Evolutionary conservation across 345 rosid genomes (phyloP), one percentile per base, ranked within the genome.

Genomic region (Mercurialis annua): DNA sequence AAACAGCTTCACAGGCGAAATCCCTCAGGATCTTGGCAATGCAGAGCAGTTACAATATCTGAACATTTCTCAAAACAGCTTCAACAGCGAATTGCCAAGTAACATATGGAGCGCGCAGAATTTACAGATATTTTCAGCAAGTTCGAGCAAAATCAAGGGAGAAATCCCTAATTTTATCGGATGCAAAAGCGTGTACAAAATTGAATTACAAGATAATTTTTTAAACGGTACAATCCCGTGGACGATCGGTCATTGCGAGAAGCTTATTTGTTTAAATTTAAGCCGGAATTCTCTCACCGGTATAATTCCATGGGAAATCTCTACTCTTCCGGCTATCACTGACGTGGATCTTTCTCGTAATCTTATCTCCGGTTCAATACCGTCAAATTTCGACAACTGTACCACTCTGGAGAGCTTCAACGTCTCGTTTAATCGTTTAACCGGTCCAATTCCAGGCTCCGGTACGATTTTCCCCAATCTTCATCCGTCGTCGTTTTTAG

Each of bases 221-320:
- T 76, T 95, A 9, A 87, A 81, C 73, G 92, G 94, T 3, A 84
- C 77, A 52, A 87, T 95, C 51, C 99, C 99, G 1, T 79, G 85
- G 90, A 89, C 87, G 58, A 83, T 95, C 21, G 85, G 84, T 44
- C 98, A 85, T 50, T 95, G 99, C 51, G 88, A 76, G 79, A 95
- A 85, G 93, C 98, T 92, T 18, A 66, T 88, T 60, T 40, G 40
- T 18, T 79, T 95, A 59, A 86, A 92, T 66, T 70, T 92, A 50
- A 90, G 99, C 73, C 69, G 76, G 49, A 95, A 95, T 66, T 78
- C 81, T 43, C 85, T 95, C 36, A 61, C 85, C 10, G 99, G 97
- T 0, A 84, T 84, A 23, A 95, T 95, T 18, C 98, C 98, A 0
- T 78, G 85, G 92, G 92, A 92, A 68, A 88, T 95, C 2, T 92